Base-by-base conservation (phyloP, 257 asterid genomes). In the Voacanga thouarsii region DNA sequence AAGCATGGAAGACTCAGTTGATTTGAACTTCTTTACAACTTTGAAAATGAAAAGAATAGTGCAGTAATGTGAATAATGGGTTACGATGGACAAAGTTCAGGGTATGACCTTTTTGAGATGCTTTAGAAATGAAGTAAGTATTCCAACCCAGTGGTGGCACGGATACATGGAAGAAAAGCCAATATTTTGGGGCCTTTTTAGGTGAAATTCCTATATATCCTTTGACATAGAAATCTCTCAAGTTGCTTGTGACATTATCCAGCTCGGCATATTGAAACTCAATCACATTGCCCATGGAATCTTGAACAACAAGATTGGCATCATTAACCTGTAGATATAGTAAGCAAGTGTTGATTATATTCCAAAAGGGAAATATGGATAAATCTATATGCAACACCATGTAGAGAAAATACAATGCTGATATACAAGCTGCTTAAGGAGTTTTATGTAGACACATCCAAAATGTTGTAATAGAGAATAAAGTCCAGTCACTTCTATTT, bases 91-190 rank as follows among this genome's bases (percentile, higher is more conserved):
- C 26, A 41, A 12, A 26, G 55, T 60, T 82, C 18, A 47, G 47
- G 26, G 12, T 41, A 56, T 28, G 81, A 90, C 97, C 92, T 61
- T 78, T 81, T 51, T 80, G 82, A 43, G 93, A 86, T 69, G 80
- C 74, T 85, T 85, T 83, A 50, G 96, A 86, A 80, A 94, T 82
- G 83, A 86, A 87, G 82, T 89, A 92, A 19, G 97, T 90, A 78
- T 82, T 92, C 91, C 92, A 91, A 49, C 95, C 96, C 68, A 93
- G 89, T 72, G 97, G 92, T 30, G 91, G 90, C 80, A 89, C 90
- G 21, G 92, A 84, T 73, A 84, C 97, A 63, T 80, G 83, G 82
- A 93, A 90, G 83, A 82, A 81, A 56, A 93, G 92, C 97, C 95
- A 92, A 79, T 86, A 90, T 74, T 89, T 93, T 70, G 97, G 87